These are phyloP conservation scores for Glonium stellatum DNA, from an alignment of 495 filamentous ascomycete species.

Conservation along the genomic window DNA sequence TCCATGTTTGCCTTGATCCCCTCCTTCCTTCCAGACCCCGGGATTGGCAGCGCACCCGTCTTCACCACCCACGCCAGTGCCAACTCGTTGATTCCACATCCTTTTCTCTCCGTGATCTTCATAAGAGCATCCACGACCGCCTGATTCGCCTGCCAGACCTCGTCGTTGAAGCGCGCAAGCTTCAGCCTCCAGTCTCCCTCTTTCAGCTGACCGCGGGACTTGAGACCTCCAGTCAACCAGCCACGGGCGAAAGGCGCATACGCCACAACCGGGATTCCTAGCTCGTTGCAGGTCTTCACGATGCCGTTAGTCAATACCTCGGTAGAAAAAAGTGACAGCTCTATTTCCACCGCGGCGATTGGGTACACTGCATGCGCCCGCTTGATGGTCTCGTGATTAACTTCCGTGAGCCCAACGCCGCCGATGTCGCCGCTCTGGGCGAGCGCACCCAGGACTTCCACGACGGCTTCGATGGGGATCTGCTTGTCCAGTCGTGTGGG, in stretches of 20 bases:
- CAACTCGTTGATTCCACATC: conserved; percentile 63
- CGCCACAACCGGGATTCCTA: conserved; percentile 63
- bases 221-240: conserved; percentile 50
- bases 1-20: conserved; percentile 35
- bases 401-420: conserved; percentile 13
- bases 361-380: not conserved
- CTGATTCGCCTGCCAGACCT: conserved; percentile 63
- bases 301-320: conserved; percentile 7
- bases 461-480: conserved; percentile 4
- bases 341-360: conserved; percentile 10
- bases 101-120: conserved; percentile 59
- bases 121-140: conserved; percentile 59
- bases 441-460: conserved; percentile 4
- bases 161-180: conserved; percentile 59
- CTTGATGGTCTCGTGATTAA: conserved; percentile 11
- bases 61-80: conserved; percentile 63
- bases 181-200: conserved; percentile 47
- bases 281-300: conserved; percentile 4
- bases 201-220: conserved; percentile 51
- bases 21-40: conserved; percentile 49
- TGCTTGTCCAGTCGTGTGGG: conserved; percentile 12
- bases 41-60: conserved; percentile 63
- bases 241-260: conserved; percentile 49
- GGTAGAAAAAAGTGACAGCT: conserved; percentile 5
- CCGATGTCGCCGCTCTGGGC: conserved; percentile 15